phyloP scores from a whole-genome alignment of 805 yeast genomes.

The Lipomyces anomalus region DNA sequence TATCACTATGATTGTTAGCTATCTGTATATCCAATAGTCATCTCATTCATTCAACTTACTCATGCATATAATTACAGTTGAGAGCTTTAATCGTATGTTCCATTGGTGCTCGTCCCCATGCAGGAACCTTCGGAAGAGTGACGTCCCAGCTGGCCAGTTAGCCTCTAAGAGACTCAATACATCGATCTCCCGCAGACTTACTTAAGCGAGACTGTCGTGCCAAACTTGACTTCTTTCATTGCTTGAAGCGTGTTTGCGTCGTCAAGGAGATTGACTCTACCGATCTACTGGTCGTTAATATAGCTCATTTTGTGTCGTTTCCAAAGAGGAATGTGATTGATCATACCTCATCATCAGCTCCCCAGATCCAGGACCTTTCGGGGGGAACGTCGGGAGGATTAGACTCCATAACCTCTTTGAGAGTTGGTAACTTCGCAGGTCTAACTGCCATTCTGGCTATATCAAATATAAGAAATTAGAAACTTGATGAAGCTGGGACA shows the following conservation, averaged over 20 bases:
- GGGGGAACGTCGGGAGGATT: conserved; percentile 21
- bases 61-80: conserved; percentile 6
- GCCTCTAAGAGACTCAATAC: conserved; percentile 17
- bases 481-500: too few relatives aligned
- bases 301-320: background rate
- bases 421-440: conserved; percentile 12
- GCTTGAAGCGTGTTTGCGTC: background rate
- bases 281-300: conserved; percentile 11
- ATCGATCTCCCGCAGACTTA: conserved; percentile 14
- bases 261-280: conserved; percentile 22
- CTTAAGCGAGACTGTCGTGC: conserved; percentile 16
- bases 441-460: too few relatives aligned
- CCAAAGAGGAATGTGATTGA: background rate
- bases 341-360: conserved; percentile 24
- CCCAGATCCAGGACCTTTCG: conserved; percentile 30
- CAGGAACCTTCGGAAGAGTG: conserved; percentile 24
- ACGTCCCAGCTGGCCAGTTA: conserved; percentile 27
- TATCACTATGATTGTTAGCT: too few relatives aligned
- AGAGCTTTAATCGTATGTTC: conserved; percentile 11
- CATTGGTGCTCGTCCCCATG: conserved; percentile 26
- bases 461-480: too few relatives aligned
- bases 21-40: too few relatives aligned
- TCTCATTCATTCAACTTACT: too few relatives aligned
- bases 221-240: background rate
- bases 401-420: conserved; percentile 12